Evolutionary conservation across 2,329 filamentous ascomycete species (phyloP), one percentile per base, ranked within the genome.

Genomic region (Cercospora berteroae): DNA sequence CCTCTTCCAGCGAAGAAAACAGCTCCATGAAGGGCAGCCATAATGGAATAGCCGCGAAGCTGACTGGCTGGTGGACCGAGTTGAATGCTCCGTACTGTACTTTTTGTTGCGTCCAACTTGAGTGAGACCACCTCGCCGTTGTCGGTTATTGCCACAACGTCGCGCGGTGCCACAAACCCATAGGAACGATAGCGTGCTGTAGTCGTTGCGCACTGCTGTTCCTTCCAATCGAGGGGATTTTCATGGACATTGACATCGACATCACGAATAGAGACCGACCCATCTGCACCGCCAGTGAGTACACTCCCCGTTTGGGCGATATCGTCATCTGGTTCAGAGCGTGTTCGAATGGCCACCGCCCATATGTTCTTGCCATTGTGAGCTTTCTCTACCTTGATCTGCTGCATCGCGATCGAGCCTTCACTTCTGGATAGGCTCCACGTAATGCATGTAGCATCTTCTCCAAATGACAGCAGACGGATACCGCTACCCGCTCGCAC

Each of bases 321-420:
- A 16, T 29, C 25, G 10, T 4, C 18, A 58, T 58, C 36, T 20
- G 25, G 23, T 42, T 18, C 23, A 27, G 52, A 9, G n/a, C 29
- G 8, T 39, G 5, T 50, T 29, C 20, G 20, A 20, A 12, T 52
- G 16, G 86, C 87, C 42, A 88, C 84, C 0, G 93, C 89, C 94
- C 94, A 98, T 6, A 98, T 88, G 76, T 97, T 93, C 79, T 97
- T 99, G 6, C 95, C 95, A 36, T 83, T 84, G 76, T 98, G 94
- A 67, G 88, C 86, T 2, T 86, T 83, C 60, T 87, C 85, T 7
- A 85, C 87, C 1, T 83, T 81, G 1, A 83, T 75, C 60, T 90
- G 85, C 12, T 78, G 78, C 52, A 93, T 77, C 5, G 71, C 78
- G 12, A 39, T 42, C 12, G 52, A 55, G 16, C 33, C 55, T 6